Conservation (phyloP, 148 eudicot genomes). For the Pouteria glomerata region DNA sequence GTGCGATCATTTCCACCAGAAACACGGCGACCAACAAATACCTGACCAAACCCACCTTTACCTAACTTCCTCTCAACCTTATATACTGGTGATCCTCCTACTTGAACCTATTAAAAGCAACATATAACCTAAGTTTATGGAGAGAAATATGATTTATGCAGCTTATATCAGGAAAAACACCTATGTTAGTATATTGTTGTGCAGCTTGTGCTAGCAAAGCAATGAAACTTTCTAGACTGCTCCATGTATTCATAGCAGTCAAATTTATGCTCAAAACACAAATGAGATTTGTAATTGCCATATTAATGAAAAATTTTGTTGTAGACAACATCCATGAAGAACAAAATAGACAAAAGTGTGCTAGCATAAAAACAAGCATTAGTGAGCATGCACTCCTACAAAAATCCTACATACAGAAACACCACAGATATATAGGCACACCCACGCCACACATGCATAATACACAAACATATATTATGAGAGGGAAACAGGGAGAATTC, state of each 20-base stretch:
- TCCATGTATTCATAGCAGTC: background rate
- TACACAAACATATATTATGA: background rate
- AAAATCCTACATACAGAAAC: background rate
- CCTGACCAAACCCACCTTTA: conserved; percentile 95
- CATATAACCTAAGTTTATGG: no score
- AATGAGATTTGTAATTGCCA: no score
- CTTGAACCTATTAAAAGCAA: conserved; percentile 62
- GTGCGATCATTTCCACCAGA: conserved; percentile 62
- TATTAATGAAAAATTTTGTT: no score
- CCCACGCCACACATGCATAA: background rate
- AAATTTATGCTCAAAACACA: background rate
- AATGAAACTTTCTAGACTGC: background rate
- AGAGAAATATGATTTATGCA: no score
- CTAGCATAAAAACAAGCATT: conserved; percentile 6
- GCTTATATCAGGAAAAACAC: background rate
- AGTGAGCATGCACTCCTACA: background rate
- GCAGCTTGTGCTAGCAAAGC: no score
- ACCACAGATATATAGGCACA: background rate
- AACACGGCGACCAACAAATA: conserved; percentile 79
- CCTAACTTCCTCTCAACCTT: conserved; percentile 81
- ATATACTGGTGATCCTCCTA: conserved; percentile 74
- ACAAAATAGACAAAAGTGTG: background rate
- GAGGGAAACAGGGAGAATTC: background rate
- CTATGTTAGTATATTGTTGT: background rate
- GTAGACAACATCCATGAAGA: background rate